phyloP scores from a whole-genome alignment of 1,139 yeast genomes.

The Debaryomyces singareniensis region DNA sequence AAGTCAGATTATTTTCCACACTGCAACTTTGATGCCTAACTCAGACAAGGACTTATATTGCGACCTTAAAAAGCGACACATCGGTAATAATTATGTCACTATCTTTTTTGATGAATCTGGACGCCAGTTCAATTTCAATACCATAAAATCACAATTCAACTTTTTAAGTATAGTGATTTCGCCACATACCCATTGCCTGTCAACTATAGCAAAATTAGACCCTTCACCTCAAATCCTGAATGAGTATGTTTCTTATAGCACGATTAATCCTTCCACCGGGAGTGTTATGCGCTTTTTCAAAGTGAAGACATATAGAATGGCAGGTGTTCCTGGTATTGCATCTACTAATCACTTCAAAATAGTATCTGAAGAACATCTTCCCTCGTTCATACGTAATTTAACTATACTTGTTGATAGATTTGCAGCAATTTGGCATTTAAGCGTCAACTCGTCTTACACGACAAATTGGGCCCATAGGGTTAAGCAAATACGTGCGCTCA shows the following conservation, averaged over 20 bases:
- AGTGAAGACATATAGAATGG: conserved; percentile 58
- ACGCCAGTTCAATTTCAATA: conserved; percentile 59
- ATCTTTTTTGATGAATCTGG: conserved; percentile 73
- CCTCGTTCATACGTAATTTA: conserved; percentile 60
- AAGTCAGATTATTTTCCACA: conserved; percentile 69
- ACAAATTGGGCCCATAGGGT: conserved; percentile 66
- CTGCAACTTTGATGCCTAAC: conserved; percentile 75
- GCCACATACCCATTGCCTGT: conserved; percentile 42
- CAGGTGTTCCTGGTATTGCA: conserved; percentile 71
- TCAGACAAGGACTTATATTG: conserved; percentile 34
- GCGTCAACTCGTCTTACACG: conserved; percentile 40
- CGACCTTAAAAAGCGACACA: conserved; percentile 70
- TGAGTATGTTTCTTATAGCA: not conserved
- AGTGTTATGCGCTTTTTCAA: conserved; percentile 31
- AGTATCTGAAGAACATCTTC: conserved; percentile 51
- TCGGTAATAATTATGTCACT: conserved; percentile 81
- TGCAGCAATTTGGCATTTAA: conserved; percentile 67
- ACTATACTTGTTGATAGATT: conserved; percentile 65
- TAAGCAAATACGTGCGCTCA: conserved; percentile 47
- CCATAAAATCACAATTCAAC: conserved; percentile 74
- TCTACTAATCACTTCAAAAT: conserved; percentile 74
- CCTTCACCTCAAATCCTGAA: conserved; percentile 1
- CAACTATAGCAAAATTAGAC: conserved; percentile 2
- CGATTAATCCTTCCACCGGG: conserved; percentile 2
- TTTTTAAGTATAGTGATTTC: conserved; percentile 74